Conservation (phyloP, 2,329 filamentous ascomycete species). For the Capronia epimyces region DNA sequence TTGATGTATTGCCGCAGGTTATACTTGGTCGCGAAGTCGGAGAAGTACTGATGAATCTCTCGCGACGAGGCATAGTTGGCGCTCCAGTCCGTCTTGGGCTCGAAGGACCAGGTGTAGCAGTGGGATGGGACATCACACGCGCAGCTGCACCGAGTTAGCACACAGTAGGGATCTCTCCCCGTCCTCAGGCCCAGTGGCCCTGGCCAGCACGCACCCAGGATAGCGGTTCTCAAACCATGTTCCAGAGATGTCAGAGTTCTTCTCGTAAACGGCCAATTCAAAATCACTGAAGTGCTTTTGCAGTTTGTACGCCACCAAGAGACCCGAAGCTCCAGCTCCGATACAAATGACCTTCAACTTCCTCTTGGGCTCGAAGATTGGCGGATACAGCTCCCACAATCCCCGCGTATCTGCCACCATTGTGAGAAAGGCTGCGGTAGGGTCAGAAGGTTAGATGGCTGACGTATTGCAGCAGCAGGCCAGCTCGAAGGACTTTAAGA, state of each 20-base stretch:
- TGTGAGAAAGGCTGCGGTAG: too few relatives aligned
- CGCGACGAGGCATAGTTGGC: conserved; percentile 61
- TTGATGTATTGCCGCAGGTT: conserved; percentile 57
- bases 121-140: conserved; percentile 37
- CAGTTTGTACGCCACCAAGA: conserved; percentile 34
- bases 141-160: conserved; percentile 3
- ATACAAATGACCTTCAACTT: conserved; percentile 29
- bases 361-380: too few relatives aligned
- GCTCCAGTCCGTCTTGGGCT: conserved; percentile 63
- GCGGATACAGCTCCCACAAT: too few relatives aligned
- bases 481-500: too few relatives aligned
- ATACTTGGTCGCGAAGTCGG: conserved; percentile 57
- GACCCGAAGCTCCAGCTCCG: conserved; percentile 39
- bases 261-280: conserved; percentile 28
- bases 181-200: background rate
- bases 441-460: too few relatives aligned
- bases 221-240: conserved; percentile 18
- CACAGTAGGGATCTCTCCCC: background rate
- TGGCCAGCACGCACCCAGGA: background rate
- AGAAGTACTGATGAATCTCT: conserved; percentile 66
- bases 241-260: conserved; percentile 30
- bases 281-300: conserved; percentile 11
- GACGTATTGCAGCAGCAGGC: too few relatives aligned
- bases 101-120: conserved; percentile 64
- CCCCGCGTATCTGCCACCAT: too few relatives aligned